Conservation (phyloP, 2,329 filamentous ascomycete species). For the Akanthomyces lecanii region DNA sequence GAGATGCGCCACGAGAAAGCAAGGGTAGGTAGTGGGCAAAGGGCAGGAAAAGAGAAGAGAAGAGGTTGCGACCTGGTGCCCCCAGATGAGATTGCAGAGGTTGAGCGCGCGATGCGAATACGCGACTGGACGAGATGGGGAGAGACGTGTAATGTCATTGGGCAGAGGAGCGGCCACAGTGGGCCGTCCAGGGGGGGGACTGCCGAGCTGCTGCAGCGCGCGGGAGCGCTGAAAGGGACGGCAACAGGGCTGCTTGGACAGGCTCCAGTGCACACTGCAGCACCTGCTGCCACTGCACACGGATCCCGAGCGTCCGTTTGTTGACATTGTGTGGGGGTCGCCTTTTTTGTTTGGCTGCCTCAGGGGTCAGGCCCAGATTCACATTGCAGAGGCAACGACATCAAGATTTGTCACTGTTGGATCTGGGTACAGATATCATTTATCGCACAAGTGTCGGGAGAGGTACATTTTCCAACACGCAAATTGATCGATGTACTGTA, state of each 20-base stretch:
- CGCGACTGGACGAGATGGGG: background rate
- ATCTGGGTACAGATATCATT: too few relatives aligned
- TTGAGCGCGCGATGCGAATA: conserved; percentile 17
- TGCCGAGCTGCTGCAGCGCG: too few relatives aligned
- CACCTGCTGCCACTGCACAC: background rate
- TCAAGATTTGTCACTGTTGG: too few relatives aligned
- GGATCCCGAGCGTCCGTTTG: conserved; percentile 7
- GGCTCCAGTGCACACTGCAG: background rate
- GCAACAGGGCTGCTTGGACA: background rate
- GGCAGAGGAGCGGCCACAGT: background rate
- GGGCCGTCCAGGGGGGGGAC: background rate
- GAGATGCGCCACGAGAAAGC: conserved; percentile 12
- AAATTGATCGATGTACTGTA: too few relatives aligned
- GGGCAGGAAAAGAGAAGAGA: background rate
- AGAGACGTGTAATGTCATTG: conserved; percentile 13
- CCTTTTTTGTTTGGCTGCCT: background rate
- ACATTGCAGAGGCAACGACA: too few relatives aligned
- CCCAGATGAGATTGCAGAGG: background rate
- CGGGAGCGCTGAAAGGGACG: background rate
- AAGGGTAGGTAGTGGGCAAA: conserved; percentile 7
- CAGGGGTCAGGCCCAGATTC: background rate
- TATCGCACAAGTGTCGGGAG: too few relatives aligned
- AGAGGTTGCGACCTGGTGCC: background rate
- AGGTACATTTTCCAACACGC: too few relatives aligned
- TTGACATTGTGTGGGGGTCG: conserved; percentile 5